Base-by-base conservation (phyloP, 805 yeast genomes). In the Lipomyces anomalus region DNA sequence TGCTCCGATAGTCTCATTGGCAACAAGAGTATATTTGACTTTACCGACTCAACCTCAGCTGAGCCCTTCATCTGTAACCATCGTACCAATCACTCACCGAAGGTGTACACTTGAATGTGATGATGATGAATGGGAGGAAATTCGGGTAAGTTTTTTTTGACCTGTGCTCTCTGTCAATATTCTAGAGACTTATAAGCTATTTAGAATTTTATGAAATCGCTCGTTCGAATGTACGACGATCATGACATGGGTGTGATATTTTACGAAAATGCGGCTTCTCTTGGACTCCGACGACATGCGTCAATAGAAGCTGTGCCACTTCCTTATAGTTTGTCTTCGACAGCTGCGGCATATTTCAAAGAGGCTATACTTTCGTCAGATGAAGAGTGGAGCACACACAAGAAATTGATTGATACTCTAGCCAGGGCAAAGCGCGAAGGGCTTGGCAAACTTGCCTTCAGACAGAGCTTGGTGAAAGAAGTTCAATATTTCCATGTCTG, bases 401-500 rank as follows among this genome's bases (percentile, higher is more conserved):
- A 66, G 38, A 58, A 61, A 33, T 53, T 73, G 5, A 66, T 75
- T 13, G 68, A 71, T 35, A 72, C 78, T 0, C 38, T 44, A 9
- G 56, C 46, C 23, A 53, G 55, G 22, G 62, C 63, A 9, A 38
- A 53, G 11, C 46, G 45, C 40, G 44, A 22, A 18, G 44, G 49
- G 9, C 29, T 50, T 24, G 64, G 63, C 4, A 38, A 46, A 38
- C 51, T 13, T 33, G 65, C 63, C n/a, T 57, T 67, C 39, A 59
- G 66, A 26, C 48, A 59, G 3, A 55, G 62, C 11, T 63, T 75
- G 21, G 74, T 76, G 3, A 65, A 69, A 38, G 74, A 74, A 42
- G 72, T 76, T 2, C 74, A 76, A 1, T 75, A 66, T 52, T 73
- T 71, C 55, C 79, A 74, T 53, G 73, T 70, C 5, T 75, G 79